These are phyloP conservation scores for Pseudogymnoascus sp. DNA, from an alignment of 2,329 filamentous ascomycete species.

Conservation along the genomic window DNA sequence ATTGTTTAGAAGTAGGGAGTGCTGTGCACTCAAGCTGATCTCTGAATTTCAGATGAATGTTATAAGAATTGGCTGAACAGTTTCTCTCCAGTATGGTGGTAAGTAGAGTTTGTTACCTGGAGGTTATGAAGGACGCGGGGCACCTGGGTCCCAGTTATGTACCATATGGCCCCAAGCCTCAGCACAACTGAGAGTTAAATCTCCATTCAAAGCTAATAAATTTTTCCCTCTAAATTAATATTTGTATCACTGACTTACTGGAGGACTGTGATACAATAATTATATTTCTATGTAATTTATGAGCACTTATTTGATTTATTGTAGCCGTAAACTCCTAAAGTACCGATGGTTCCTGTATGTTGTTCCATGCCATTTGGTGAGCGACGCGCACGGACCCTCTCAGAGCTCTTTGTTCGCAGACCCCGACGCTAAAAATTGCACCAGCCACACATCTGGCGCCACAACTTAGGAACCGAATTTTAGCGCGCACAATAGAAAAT, in stretches of 20 bases:
- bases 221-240: background rate
- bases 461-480: slow-evolving; percentile 11
- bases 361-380: background rate
- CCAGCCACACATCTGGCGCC: slow-evolving; percentile 9
- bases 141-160: background rate
- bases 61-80: background rate
- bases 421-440: slow-evolving; percentile 3
- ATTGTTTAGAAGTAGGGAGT: background rate
- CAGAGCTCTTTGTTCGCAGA: background rate
- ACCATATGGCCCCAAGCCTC: background rate
- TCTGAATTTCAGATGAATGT: background rate
- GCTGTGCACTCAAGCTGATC: background rate
- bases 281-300: background rate
- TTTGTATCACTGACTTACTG: background rate
- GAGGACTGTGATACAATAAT: background rate
- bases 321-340: background rate
- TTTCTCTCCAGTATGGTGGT: background rate
- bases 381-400: background rate
- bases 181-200: background rate
- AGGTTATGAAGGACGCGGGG: slow-evolving; percentile 5
- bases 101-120: background rate
- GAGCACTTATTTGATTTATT: background rate
- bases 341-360: background rate
- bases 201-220: background rate
- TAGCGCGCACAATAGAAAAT: slow-evolving; percentile 13